phyloP scores from a whole-genome alignment of 805 yeast genomes.

The Kodamaea leandrae region DNA sequence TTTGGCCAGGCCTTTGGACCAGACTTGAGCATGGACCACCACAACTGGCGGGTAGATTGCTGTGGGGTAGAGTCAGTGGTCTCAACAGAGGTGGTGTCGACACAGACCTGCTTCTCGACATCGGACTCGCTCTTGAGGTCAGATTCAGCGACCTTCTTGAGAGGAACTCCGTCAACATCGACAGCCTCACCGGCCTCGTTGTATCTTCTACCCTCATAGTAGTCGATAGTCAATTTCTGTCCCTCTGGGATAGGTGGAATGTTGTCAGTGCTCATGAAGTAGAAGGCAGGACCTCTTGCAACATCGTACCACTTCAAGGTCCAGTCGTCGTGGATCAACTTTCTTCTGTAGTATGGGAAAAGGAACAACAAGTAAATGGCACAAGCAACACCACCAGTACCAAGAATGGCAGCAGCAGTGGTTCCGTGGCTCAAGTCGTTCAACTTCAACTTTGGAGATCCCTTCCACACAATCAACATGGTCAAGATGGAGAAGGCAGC shows the following conservation, averaged over 20 bases:
- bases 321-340: conserved; percentile 63
- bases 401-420: conserved; percentile 57
- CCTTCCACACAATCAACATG: conserved; percentile 79
- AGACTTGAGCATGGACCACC: conserved; percentile 38
- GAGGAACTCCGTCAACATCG: conserved; percentile 13
- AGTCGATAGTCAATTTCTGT: conserved; percentile 54
- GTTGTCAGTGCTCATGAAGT: conserved; percentile 51
- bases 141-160: conserved; percentile 10
- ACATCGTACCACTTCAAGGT: conserved; percentile 57
- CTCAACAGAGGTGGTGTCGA: conserved; percentile 12
- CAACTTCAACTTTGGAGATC: conserved; percentile 66
- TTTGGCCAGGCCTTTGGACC: conserved; percentile 54
- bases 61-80: conserved; percentile 18
- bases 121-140: conserved; percentile 16
- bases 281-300: conserved; percentile 53
- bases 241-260: conserved; percentile 71
- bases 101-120: conserved; percentile 14
- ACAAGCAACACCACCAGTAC: conserved; percentile 60
- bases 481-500: conserved; percentile 60
- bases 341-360: conserved; percentile 62
- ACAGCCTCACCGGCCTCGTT: conserved; percentile 15
- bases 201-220: conserved; percentile 59
- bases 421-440: conserved; percentile 51
- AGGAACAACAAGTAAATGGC: conserved; percentile 51
- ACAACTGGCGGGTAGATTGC: conserved; percentile 36